Conservation (phyloP, 805 yeast species). For the Scheffersomyces lignosus region DNA sequence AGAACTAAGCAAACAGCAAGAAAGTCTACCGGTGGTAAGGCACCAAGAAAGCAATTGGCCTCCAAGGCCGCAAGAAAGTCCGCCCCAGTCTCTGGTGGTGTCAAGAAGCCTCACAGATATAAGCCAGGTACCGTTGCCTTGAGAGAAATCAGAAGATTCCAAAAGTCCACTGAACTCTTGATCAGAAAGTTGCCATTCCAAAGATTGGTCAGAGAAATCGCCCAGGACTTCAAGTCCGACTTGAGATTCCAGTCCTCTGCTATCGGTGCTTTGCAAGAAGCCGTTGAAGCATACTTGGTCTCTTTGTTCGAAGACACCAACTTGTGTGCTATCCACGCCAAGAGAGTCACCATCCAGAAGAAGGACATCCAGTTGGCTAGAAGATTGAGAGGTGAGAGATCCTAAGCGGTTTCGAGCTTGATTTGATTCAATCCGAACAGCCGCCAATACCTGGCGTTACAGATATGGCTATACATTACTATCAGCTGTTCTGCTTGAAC, state of each 20-base stretch:
- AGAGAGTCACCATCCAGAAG: slow-evolving; percentile 50
- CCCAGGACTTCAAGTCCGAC: slow-evolving; percentile 48
- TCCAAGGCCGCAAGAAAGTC: slow-evolving; percentile 51
- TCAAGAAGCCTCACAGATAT: slow-evolving; percentile 50
- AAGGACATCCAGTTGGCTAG: slow-evolving; percentile 50
- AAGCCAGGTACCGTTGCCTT: slow-evolving; percentile 52
- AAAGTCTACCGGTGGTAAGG: slow-evolving; percentile 51
- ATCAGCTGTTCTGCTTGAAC: background rate
- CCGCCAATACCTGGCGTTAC: no score
- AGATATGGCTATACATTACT: no score
- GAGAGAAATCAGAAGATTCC: slow-evolving; percentile 51
- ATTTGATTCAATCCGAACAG: no score
- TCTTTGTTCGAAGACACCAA: slow-evolving; percentile 48
- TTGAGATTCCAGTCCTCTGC: slow-evolving; percentile 49
- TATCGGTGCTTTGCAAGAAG: slow-evolving; percentile 48
- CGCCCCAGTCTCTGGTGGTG: slow-evolving; percentile 49
- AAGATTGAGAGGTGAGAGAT: slow-evolving; percentile 51
- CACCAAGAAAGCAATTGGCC: slow-evolving; percentile 50
- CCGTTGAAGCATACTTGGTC: slow-evolving; percentile 49
- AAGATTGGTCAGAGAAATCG: slow-evolving; percentile 49
- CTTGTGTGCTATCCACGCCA: slow-evolving; percentile 51
- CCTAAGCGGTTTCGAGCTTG: slow-evolving; percentile 22
- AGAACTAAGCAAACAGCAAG: slow-evolving; percentile 50
- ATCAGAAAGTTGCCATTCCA: slow-evolving; percentile 50
- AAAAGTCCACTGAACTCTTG: slow-evolving; percentile 46